phyloP scores from a whole-genome alignment of 2,329 filamentous ascomycete genomes.

The Aspergillus luchuensis region DNA sequence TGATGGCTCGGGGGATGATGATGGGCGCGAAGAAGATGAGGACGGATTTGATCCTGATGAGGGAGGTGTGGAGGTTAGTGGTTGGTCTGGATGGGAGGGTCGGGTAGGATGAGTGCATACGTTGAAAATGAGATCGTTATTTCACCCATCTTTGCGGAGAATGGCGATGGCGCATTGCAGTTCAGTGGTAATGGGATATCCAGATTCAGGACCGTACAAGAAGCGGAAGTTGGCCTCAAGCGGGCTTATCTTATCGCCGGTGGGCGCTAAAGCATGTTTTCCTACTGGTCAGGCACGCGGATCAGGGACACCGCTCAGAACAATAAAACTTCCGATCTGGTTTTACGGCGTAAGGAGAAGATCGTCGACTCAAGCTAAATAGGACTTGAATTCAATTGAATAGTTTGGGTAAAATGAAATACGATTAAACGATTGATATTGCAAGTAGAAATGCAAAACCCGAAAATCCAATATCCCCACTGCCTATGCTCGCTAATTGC shows the following conservation, averaged over 20 bases:
- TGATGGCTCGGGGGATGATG: constrained; percentile 42
- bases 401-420: not conserved
- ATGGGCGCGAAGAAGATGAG: constrained; percentile 48
- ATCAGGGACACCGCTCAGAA: not conserved
- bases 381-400: no score
- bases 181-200: not conserved
- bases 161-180: constrained; percentile 4
- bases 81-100: not conserved
- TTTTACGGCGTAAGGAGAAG: not conserved
- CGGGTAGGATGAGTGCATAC: constrained; percentile 23
- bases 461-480: not conserved
- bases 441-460: not conserved
- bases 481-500: constrained; percentile 17
- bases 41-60: constrained; percentile 45
- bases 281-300: not conserved
- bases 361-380: not conserved
- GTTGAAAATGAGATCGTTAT: constrained; percentile 35
- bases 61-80: not conserved
- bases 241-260: constrained; percentile 17
- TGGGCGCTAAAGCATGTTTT: constrained; percentile 16
- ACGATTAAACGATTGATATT: not conserved
- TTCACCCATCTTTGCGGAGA: constrained; percentile 29
- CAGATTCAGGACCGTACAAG: not conserved
- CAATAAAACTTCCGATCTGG: not conserved
- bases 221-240: constrained; percentile 15